These are phyloP conservation scores for Pontederia crassipes DNA, from an alignment of 176 grass and related monocot species.

Conservation along the genomic window DNA sequence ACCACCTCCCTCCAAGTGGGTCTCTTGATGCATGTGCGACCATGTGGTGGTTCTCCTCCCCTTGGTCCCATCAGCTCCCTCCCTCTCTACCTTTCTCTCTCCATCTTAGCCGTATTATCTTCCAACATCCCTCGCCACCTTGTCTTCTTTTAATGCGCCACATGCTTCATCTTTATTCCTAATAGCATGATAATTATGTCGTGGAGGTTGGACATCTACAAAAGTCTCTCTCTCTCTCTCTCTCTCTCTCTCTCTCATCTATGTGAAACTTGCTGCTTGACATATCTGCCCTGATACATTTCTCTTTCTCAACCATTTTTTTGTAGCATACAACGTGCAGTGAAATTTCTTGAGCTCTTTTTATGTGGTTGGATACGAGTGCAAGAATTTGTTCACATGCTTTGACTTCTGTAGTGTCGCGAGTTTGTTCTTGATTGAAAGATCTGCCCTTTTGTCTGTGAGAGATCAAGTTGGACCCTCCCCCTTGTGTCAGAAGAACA, in stretches of 20 bases:
- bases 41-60: conserved; percentile 20
- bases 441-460: not conserved
- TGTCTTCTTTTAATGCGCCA: not conserved
- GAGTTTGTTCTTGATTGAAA: not conserved
- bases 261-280: no score
- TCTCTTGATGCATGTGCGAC: conserved; percentile 15
- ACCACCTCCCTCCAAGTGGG: not conserved
- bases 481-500: not conserved
- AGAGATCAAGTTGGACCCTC: not conserved
- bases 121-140: not conserved
- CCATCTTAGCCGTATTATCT: not conserved
- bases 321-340: no score
- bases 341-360: no score
- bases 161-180: not conserved
- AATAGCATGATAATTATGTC: not conserved
- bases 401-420: not conserved
- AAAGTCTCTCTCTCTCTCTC: no score
- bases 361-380: not conserved
- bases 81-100: no score
- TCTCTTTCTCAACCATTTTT: no score
- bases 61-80: no score
- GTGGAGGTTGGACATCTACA: no score
- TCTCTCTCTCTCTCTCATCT: no score
- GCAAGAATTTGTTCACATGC: not conserved
- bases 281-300: not conserved